Percentiles rank a stretch among this genome's conserved stretches.
Conservation (phyloP, 1,284 basidiomycete genomes). For the Ustilago tritici region DNA sequence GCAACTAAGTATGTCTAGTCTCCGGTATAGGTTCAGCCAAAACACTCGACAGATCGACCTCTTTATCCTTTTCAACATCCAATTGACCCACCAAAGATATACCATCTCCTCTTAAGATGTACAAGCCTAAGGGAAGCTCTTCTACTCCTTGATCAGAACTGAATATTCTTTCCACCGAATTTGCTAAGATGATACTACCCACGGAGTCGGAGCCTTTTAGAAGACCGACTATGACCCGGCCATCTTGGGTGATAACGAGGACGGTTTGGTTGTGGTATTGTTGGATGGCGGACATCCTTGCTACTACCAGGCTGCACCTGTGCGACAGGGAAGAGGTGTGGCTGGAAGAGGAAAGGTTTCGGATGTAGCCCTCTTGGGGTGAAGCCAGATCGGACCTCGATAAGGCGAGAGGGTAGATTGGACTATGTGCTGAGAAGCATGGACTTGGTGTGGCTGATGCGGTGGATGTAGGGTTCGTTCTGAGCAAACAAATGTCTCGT, state of each 20-base stretch:
- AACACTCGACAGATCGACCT: conserved; percentile 82
- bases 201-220: conserved; percentile 61
- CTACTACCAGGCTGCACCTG: too few species aligned
- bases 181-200: conserved; percentile 64
- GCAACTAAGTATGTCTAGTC: conserved; percentile 42
- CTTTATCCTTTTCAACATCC: conserved; percentile 84
- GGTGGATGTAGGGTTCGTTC: too few species aligned
- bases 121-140: conserved; percentile 93
- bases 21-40: conserved; percentile 85
- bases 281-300: conserved; percentile 36
- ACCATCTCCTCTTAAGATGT: conserved; percentile 97
- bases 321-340: too few species aligned
- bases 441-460: too few species aligned
- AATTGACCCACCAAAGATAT: conserved; percentile 91
- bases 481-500: too few species aligned
- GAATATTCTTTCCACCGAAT: conserved; percentile 64
- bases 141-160: conserved; percentile 85
- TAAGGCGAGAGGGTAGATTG: too few species aligned
- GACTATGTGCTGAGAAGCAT: too few species aligned
- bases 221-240: conserved; percentile 77
- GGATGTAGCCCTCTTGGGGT: neutral
- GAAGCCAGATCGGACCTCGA: too few species aligned
- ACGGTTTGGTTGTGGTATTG: conserved; percentile 74
- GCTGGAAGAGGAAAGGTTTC: neutral
- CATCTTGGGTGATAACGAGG: conserved; percentile 88